Evolutionary conservation across 495 filamentous ascomycete genomes (phyloP), one percentile per base, ranked within the genome.

Genomic region (Xanthoparmelia taractica): DNA sequence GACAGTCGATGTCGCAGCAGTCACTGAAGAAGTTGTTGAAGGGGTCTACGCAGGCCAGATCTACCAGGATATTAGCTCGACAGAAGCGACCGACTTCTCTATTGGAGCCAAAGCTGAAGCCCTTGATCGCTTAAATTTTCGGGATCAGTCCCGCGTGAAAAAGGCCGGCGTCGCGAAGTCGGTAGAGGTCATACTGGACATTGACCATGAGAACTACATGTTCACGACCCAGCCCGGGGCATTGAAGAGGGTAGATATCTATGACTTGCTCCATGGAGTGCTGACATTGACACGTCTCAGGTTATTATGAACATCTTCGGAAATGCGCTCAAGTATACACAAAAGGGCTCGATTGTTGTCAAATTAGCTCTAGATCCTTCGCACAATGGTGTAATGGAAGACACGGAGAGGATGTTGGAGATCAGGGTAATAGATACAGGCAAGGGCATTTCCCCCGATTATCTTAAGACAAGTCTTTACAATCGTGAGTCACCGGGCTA

Each of bases 281-380:
- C 23, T 6, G 29, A 31, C 47, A 34, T 58, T 65, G 36, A 63
- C 18, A 7, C 1, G 25, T 13, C 12, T 13, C 31, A 66, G 65
- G 82, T 92, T 48, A 80, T 94, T 38, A 89, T 91, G 86, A 92
- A 95, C 67, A 65, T 93, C 2, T 86, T 91, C 60, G 87, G 90
- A 23, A 95, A 95, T 71, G 84, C 90, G 0, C 80, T 93, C 67
- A 95, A 95, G 67, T 92, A 90, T 66, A 91, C 86, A 8, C 78
- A 78, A 11, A 72, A 77, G 2, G 90, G 90, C 8, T 84, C 77
- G 58, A 87, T 95, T 37, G 79, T 79, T 8, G 73, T 93, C 18
- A 79, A 73, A 0, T 71, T 91, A 20, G 79, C 78, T 48, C 77
- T 82, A 25, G 70, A 77, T 6, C 71, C 75, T 33, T 54, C 71